phyloP scores from a whole-genome alignment of 176 grass and related monocot species.

The Oryza coarctata region DNA sequence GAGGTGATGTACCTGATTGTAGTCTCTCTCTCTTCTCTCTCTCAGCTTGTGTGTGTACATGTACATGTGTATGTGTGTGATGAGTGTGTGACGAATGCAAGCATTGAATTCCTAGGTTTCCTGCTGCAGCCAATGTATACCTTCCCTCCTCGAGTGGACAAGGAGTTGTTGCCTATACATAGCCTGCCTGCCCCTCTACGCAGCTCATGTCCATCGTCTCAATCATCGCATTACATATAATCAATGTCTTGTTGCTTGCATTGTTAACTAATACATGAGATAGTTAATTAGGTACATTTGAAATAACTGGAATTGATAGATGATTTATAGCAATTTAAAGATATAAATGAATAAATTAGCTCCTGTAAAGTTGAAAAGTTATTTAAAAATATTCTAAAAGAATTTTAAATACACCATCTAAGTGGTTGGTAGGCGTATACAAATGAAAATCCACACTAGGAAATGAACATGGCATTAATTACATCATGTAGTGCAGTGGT shows the following conservation, averaged over 20 bases:
- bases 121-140: slow-evolving; percentile 35
- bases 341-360: too few relatives aligned
- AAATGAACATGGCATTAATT: too few relatives aligned
- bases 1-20: slow-evolving; percentile 27
- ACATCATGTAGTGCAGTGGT: too few relatives aligned
- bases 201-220: neutral
- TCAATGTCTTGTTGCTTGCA: neutral
- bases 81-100: slow-evolving; percentile 42
- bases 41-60: neutral
- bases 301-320: too few relatives aligned
- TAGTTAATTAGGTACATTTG: neutral
- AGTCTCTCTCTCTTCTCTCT: slow-evolving; percentile 1
- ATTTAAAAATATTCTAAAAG: too few relatives aligned
- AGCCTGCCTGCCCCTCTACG: neutral
- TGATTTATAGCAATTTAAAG: too few relatives aligned
- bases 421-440: too few relatives aligned
- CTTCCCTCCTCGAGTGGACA: slow-evolving; percentile 25
- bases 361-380: too few relatives aligned
- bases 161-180: slow-evolving; percentile 37
- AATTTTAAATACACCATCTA: too few relatives aligned
- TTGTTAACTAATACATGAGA: neutral
- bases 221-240: neutral
- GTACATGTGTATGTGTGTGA: neutral
- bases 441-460: too few relatives aligned
- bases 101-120: slow-evolving; percentile 52